A percentile compares a stretch with the other conserved stretches of the same genome.
Evolutionary conservation across 352 stramenopile genomes (phyloP).

Genomic region (Pythium guiyangense): DNA sequence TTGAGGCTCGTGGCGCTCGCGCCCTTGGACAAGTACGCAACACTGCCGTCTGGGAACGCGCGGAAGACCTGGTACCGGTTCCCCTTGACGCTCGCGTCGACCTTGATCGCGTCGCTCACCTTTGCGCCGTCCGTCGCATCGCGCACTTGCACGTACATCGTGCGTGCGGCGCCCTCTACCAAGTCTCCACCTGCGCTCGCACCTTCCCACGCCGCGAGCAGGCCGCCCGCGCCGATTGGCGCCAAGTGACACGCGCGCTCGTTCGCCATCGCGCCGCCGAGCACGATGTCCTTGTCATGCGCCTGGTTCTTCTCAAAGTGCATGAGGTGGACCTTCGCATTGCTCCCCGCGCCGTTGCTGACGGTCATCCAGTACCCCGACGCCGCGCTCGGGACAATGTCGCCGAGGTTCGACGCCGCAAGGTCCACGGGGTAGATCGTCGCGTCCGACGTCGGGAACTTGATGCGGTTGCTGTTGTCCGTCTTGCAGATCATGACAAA

Average conservation of each 20-base stretch:
- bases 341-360: conserved; percentile 41
- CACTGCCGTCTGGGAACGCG: conserved; percentile 38
- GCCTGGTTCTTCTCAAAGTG: conserved; percentile 45
- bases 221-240: conserved; percentile 27
- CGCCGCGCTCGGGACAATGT: conserved; percentile 36
- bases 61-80: conserved; percentile 67
- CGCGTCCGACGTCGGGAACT: conserved; percentile 41
- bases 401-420: conserved; percentile 37
- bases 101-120: conserved; percentile 39
- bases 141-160: conserved; percentile 51
- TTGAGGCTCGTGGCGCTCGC: conserved; percentile 30
- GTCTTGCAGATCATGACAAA: conserved; percentile 62
- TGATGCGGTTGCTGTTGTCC: conserved; percentile 71
- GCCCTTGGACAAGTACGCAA: conserved; percentile 51
- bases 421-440: conserved; percentile 61
- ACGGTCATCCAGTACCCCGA: conserved; percentile 60
- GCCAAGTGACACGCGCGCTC: conserved; percentile 47
- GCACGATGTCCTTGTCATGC: conserved; percentile 41
- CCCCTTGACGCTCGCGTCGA: conserved; percentile 37
- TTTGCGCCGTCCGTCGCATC: conserved; percentile 29
- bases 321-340: conserved; percentile 53
- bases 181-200: conserved; percentile 34
- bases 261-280: conserved; percentile 43
- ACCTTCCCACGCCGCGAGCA: conserved; percentile 51
- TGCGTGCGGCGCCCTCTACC: conserved; percentile 16